Evolutionary conservation across 2,329 filamentous ascomycete genomes (phyloP).

Genomic region (Zymoseptoria ardabiliae): DNA sequence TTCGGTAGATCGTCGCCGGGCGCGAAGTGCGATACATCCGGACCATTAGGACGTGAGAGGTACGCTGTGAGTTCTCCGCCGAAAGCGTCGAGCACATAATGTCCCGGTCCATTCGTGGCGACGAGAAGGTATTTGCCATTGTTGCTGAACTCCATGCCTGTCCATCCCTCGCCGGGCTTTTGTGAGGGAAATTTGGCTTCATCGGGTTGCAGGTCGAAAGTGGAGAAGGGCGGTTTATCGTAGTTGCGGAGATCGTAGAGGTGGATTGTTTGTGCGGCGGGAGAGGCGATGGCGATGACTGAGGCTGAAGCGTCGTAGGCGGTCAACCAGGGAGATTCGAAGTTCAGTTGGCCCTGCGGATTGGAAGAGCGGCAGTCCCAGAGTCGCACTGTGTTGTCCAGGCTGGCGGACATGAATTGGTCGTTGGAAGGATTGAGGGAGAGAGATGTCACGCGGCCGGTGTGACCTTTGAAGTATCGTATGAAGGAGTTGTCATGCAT

Average conservation of each 20-base stretch:
- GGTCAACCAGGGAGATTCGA: conserved; percentile 73
- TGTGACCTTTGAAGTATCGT: conserved; percentile 91
- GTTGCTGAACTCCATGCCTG: conserved; percentile 89
- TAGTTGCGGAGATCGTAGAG: conserved; percentile 93
- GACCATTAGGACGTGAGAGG: conserved; percentile 24
- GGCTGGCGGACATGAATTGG: conserved; percentile 83
- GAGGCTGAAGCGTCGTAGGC: conserved; percentile 89
- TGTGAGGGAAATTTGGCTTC: conserved; percentile 48
- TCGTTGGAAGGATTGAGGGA: conserved; percentile 79
- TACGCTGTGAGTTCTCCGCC: conserved; percentile 56
- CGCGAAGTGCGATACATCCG: conserved; percentile 25
- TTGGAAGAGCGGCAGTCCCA: conserved; percentile 83
- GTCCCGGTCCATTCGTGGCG: conserved; percentile 73
- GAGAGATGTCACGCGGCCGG: conserved; percentile 73
- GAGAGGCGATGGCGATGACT: conserved; percentile 83
- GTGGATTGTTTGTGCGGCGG: conserved; percentile 68
- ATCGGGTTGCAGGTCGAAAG: conserved; percentile 69
- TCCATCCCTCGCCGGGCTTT: conserved; percentile 59
- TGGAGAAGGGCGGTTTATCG: conserved; percentile 81
- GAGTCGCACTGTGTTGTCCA: conserved; percentile 82
- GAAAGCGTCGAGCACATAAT: conserved; percentile 92
- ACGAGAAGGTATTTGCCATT: conserved; percentile 83
- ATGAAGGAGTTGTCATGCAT: conserved; percentile 96
- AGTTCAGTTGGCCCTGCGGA: conserved; percentile 69
- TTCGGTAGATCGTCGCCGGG: conserved; percentile 30